Percentiles rank a stretch among this genome's conserved stretches.
These are phyloP conservation scores for Tylopilus sp. DNA, from an alignment of 1,284 basidiomycete species.

Conservation along the genomic window DNA sequence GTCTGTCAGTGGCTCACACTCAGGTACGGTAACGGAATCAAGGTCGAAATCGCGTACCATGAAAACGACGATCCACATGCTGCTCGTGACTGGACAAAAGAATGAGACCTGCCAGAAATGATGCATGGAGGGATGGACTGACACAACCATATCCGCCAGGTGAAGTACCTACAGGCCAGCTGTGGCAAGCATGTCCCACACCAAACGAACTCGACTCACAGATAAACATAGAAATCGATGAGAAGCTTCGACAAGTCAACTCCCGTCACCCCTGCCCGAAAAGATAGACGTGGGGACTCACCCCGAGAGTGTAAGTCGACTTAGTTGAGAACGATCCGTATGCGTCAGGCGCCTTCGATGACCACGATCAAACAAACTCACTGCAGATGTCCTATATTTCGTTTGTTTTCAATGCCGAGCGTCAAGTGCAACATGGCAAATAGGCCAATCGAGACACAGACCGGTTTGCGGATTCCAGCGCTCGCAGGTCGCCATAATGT, in stretches of 20 bases:
- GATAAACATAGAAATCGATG: constrained; percentile 31
- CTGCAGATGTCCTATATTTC: constrained; percentile 16
- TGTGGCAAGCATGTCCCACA: neutral
- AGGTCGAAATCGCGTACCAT: constrained; percentile 18
- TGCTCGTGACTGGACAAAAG: constrained; percentile 16
- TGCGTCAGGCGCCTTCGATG: neutral
- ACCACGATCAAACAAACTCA: constrained; percentile 7
- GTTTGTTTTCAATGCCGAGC: too few species aligned
- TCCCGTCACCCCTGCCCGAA: too few species aligned
- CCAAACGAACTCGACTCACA: constrained; percentile 12
- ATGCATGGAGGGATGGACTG: constrained; percentile 3
- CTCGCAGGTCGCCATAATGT: constrained; percentile 11
- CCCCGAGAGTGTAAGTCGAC: constrained; percentile 24
- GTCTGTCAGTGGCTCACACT: constrained; percentile 11
- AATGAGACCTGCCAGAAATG: neutral
- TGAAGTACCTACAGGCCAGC: constrained; percentile 25
- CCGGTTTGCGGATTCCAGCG: constrained; percentile 17
- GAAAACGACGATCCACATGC: constrained; percentile 18
- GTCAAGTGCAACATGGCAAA: neutral
- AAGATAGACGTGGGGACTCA: constrained; percentile 5
- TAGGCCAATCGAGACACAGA: constrained; percentile 9
- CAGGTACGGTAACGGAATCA: neutral
- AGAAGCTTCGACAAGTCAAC: constrained; percentile 22
- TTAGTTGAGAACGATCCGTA: constrained; percentile 6
- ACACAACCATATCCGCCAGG: constrained; percentile 34